Evolutionary conservation across 2,329 filamentous ascomycete species (phyloP).

Genomic region (Helicocarpus griseus): DNA sequence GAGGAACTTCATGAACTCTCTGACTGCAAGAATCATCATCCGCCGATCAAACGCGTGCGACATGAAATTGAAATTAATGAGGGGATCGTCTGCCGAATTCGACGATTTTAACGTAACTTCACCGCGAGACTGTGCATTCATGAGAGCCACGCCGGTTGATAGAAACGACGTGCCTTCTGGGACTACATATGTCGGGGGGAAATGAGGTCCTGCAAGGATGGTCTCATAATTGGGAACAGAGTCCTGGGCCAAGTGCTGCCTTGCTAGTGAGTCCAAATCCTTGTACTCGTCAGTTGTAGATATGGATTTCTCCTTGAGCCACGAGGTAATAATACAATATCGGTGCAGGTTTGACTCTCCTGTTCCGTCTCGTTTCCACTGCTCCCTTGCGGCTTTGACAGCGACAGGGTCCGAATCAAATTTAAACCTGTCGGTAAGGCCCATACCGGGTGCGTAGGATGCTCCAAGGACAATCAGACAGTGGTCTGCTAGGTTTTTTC

Average conservation of each 20-base stretch:
- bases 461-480: constrained; percentile 16
- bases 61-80: constrained; percentile 7
- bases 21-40: constrained; percentile 2
- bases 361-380: constrained; percentile 32
- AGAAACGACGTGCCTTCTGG: neutral
- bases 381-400: constrained; percentile 31
- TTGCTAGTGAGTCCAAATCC: constrained; percentile 17
- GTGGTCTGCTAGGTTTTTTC: constrained; percentile 49
- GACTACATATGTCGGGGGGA: neutral
- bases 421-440: constrained; percentile 25
- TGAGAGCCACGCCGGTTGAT: neutral
- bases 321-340: neutral
- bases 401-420: constrained; percentile 33
- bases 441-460: constrained; percentile 22
- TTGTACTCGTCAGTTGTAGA: constrained; percentile 10
- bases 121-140: constrained; percentile 10
- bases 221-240: constrained; percentile 47
- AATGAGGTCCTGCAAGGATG: constrained; percentile 11
- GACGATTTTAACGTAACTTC: constrained; percentile 7
- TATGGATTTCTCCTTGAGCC: constrained; percentile 26
- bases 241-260: constrained; percentile 32
- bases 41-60: constrained; percentile 10
- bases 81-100: constrained; percentile 4
- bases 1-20: constrained; percentile 4
- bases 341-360: constrained; percentile 19